These are phyloP conservation scores for Tagetes erecta DNA, from an alignment of 129 eudicot species.

Conservation along the genomic window DNA sequence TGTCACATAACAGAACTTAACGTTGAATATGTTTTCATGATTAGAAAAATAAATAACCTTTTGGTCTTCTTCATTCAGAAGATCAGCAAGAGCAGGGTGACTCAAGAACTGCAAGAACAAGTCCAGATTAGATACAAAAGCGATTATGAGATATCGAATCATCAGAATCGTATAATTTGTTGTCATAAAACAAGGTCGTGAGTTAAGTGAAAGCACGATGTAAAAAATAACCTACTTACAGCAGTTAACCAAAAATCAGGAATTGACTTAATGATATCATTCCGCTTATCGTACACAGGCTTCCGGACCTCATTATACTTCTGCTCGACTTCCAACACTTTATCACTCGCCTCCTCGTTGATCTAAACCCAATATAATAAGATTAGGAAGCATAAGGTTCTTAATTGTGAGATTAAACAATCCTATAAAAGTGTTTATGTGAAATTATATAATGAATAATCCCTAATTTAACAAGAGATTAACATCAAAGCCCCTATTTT, in stretches of 20 bases:
- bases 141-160: not conserved
- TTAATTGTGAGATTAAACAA: not conserved
- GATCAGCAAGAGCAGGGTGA: constrained; percentile 85
- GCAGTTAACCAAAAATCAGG: constrained; percentile 98
- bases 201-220: not conserved
- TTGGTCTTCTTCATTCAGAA: constrained; percentile 85
- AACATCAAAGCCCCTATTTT: not conserved
- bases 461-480: not conserved
- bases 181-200: not conserved
- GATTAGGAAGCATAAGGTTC: not conserved
- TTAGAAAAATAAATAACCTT: constrained; percentile 48
- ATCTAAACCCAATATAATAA: constrained; percentile 44
- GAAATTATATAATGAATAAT: not conserved
- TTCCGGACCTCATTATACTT: constrained; percentile 75
- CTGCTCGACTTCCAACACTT: constrained; percentile 84
- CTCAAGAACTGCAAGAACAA: constrained; percentile 69
- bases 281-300: constrained; percentile 83
- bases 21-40: not conserved
- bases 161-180: not conserved
- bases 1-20: constrained; percentile 10
- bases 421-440: not conserved
- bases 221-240: constrained; percentile 41
- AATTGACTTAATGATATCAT: constrained; percentile 68
- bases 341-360: constrained; percentile 87
- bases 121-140: constrained; percentile 8